Base-by-base conservation (phyloP, 768 basidiomycete species). In the Suillus occidentalis region DNA sequence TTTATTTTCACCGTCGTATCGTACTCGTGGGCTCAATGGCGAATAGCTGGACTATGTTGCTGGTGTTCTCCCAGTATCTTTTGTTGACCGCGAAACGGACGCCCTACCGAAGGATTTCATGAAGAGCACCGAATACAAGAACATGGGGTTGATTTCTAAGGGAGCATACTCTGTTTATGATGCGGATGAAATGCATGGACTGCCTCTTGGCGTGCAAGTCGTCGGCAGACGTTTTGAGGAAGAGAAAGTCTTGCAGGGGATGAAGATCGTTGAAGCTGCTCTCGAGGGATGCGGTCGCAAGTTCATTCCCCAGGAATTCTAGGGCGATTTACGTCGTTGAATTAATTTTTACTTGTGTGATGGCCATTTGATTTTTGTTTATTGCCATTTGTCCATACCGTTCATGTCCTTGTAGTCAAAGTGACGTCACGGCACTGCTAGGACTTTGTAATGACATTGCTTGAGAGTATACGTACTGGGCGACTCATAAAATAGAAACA, bases 161-260 rank as follows among this genome's bases (percentile, higher is more conserved):
- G 78, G 77, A 8, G 81, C 81, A 0, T 87, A 86, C 67, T 71
- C 78, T 0, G 79, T 82, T 2, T 92, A 91, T 60, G 82, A 90
- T 59, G 81, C 85, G 1, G 76, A 83, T 16, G 80, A 82, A 65
- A 89, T 90, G 87, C 82, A 87, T 63, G 89, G 89, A 8, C 76
- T 90, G 6, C 89, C 90, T 0, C 71, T 91, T 2, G 87, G 88
- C 2, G 84, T 90, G 13, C 89, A 91, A 71, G 73, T 91, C 39
- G 81, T 85, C 1, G 89, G 88, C 2, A 76, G 82, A 53, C 77
- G 86, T 49, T 80, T 89, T 47, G 87, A 90, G 72, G 91, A 92
- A 74, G 91, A 92, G 75, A 87, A 87, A 70, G 89, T 89, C 3
- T 67, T 91, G 8, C 85, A 87, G 69, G 88, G 85, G 2, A 90